phyloP scores from a whole-genome alignment of 1,139 yeast genomes.

The Taphrina deformans region DNA sequence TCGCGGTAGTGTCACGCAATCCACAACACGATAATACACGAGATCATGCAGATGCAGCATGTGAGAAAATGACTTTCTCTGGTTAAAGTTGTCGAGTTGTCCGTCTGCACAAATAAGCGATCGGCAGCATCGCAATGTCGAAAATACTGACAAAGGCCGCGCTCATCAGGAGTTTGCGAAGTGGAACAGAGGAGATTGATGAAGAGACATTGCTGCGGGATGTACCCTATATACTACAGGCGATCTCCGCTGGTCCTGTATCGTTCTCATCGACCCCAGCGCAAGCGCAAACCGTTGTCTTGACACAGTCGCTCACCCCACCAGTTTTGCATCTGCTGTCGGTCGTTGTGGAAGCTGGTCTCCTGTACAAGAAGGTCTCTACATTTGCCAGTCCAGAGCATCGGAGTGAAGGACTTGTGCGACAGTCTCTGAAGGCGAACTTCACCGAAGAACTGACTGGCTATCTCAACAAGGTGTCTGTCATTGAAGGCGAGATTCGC shows the following conservation, averaged over 20 bases:
- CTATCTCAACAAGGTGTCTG: slow-evolving; percentile 60
- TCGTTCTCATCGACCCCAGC: slow-evolving; percentile 46
- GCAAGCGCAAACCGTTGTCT: slow-evolving; percentile 45
- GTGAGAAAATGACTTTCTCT: too few species aligned
- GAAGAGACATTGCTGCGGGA: slow-evolving; percentile 59
- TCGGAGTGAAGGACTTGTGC: slow-evolving; percentile 42
- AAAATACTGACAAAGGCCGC: slow-evolving; percentile 12
- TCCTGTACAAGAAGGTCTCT: slow-evolving; percentile 58
- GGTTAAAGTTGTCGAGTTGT: too few species aligned
- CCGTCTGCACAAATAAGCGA: too few species aligned
- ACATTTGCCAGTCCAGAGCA: slow-evolving; percentile 44
- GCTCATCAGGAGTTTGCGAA: not conserved
- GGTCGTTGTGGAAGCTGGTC: slow-evolving; percentile 68
- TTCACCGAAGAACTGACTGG: slow-evolving; percentile 55
- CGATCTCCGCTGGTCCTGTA: slow-evolving; percentile 66
- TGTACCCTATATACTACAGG: slow-evolving; percentile 67
- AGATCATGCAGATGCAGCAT: too few species aligned
- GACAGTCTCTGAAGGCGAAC: slow-evolving; percentile 61
- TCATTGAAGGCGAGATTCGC: slow-evolving; percentile 49
- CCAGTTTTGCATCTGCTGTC: slow-evolving; percentile 62
- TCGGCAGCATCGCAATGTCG: not conserved
- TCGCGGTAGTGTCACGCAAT: not conserved
- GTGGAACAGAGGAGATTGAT: slow-evolving; percentile 34
- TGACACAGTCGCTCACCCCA: slow-evolving; percentile 59
- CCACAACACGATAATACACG: too few species aligned